A percentile compares a stretch with the other conserved stretches of the same genome.
These are phyloP conservation scores for Dryadomyces quercus-mongolicae DNA, from an alignment of 2,329 filamentous ascomycete genomes.

Conservation along the genomic window DNA sequence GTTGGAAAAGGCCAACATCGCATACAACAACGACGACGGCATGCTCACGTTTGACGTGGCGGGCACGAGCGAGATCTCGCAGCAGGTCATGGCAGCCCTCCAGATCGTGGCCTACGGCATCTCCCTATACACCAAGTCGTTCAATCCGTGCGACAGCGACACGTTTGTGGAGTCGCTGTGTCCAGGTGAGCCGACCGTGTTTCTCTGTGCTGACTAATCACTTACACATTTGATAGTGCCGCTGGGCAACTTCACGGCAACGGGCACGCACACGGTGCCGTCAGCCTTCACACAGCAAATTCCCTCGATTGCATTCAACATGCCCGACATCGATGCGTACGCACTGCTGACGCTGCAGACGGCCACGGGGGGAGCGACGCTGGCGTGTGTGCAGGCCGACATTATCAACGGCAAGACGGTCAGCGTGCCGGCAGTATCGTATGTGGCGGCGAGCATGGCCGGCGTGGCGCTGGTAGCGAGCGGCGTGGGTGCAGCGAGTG, in stretches of 20 bases:
- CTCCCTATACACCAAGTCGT: slow-evolving; percentile 63
- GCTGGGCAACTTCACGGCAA: slow-evolving; percentile 58
- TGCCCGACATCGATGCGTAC: slow-evolving; percentile 81
- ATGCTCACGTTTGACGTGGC: slow-evolving; percentile 70
- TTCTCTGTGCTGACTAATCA: neutral
- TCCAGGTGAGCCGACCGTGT: slow-evolving; percentile 67
- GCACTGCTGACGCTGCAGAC: slow-evolving; percentile 67
- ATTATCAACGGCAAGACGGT: slow-evolving; percentile 83
- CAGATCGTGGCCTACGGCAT: slow-evolving; percentile 76
- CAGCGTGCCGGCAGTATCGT: slow-evolving; percentile 63
- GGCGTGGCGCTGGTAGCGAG: slow-evolving; percentile 69
- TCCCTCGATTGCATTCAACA: slow-evolving; percentile 75
- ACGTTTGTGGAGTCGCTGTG: slow-evolving; percentile 67
- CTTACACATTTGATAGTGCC: slow-evolving; percentile 59
- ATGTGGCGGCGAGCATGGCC: slow-evolving; percentile 72
- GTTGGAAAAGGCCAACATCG: slow-evolving; percentile 63
- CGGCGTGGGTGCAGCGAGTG: slow-evolving; percentile 56
- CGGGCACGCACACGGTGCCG: slow-evolving; percentile 61
- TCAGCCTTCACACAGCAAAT: slow-evolving; percentile 60
- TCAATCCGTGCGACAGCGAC: slow-evolving; percentile 65
- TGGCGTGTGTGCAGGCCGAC: slow-evolving; percentile 73
- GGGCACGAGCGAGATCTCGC: slow-evolving; percentile 58
- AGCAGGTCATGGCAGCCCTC: slow-evolving; percentile 70
- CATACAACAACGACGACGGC: slow-evolving; percentile 65
- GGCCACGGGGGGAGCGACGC: slow-evolving; percentile 40